These are phyloP conservation scores for Calocera viscosa DNA, from an alignment of 768 basidiomycete genomes.

Conservation along the genomic window DNA sequence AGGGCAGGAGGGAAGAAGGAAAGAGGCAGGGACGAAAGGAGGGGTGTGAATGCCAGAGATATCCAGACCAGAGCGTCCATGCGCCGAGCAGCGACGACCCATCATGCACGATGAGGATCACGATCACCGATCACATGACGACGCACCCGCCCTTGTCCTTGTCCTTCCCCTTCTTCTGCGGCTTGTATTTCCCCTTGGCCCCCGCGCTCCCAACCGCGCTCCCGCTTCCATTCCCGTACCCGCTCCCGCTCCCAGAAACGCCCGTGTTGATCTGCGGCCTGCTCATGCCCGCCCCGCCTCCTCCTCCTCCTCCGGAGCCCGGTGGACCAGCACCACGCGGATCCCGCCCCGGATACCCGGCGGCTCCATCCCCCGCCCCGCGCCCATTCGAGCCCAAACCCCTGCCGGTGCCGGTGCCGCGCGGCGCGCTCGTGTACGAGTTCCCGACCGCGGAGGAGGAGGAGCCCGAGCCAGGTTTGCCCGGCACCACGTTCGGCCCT, in stretches of 20 bases:
- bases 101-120: too few relatives aligned
- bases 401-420: too few relatives aligned
- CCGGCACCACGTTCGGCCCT: neutral
- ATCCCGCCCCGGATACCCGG: too few relatives aligned
- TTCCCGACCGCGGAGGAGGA: neutral
- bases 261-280: neutral
- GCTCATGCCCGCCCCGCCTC: neutral
- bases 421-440: too few relatives aligned
- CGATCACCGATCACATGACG: neutral
- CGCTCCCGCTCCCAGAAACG: neutral
- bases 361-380: too few relatives aligned
- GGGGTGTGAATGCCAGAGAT: neutral
- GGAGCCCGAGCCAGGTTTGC: neutral
- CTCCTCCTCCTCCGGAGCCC: neutral
- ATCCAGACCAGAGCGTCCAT: neutral
- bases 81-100: too few relatives aligned
- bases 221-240: neutral
- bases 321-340: too few relatives aligned
- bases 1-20: neutral
- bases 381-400: too few relatives aligned
- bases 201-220: too few relatives aligned
- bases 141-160: neutral
- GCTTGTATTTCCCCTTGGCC: neutral
- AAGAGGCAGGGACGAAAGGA: neutral
- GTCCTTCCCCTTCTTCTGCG: neutral